Conservation (phyloP, 306 rosid species). For the Benincasa hispida region DNA sequence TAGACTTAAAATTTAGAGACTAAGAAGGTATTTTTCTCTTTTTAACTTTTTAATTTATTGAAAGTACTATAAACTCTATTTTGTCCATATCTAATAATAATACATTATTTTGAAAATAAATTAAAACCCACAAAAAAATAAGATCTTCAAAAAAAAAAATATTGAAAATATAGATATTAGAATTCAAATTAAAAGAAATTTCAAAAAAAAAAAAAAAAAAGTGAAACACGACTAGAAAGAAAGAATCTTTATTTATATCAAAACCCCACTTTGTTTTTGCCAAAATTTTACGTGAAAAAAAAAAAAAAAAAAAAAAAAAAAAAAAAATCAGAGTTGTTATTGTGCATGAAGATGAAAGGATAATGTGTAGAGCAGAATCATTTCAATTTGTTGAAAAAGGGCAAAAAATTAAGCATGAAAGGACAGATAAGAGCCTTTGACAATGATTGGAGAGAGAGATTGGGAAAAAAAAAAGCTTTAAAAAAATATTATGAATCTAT, state of each 20-base stretch:
- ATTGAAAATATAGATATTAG: too few species aligned
- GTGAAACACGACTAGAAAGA: not conserved
- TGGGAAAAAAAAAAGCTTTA: not conserved
- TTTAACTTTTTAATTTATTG: too few species aligned
- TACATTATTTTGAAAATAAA: too few species aligned
- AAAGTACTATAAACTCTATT: too few species aligned
- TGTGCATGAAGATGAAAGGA: conserved; percentile 16
- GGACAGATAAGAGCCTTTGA: conserved; percentile 14
- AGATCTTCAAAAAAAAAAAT: too few species aligned
- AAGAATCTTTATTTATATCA: not conserved
- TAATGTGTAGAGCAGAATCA: conserved; percentile 22
- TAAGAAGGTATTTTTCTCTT: too few species aligned
- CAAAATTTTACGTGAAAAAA: not conserved
- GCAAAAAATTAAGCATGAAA: not conserved
- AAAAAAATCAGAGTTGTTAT: not conserved
- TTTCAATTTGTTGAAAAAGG: conserved; percentile 10
- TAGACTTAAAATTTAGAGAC: too few species aligned
- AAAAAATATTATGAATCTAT: not conserved
- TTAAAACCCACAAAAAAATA: too few species aligned
- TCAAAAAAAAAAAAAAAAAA: too few species aligned
- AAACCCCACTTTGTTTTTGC: not conserved
- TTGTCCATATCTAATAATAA: too few species aligned
- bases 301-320: not conserved
- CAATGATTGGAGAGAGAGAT: conserved; percentile 1
- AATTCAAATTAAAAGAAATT: too few species aligned